phyloP scores from a whole-genome alignment of 1,284 basidiomycete species.

The Polyporus tsugae region DNA sequence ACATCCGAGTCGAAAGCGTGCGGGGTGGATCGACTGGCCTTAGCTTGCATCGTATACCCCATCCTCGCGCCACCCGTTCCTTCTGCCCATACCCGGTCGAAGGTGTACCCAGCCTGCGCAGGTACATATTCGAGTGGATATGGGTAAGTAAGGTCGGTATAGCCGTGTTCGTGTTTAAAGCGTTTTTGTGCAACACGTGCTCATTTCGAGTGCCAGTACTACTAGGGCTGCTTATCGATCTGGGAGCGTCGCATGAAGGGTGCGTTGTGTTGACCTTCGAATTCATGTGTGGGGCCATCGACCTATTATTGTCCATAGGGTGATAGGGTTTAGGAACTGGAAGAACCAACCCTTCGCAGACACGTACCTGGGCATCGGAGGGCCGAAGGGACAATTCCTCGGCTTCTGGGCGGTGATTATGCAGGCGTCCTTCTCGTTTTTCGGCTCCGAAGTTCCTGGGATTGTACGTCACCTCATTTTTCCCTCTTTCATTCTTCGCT shows the following conservation, averaged over 20 bases:
- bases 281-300: neutral
- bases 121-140: no score
- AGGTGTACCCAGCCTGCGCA: no score
- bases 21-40: no score
- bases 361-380: constrained; percentile 40
- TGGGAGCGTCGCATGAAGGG: constrained; percentile 36
- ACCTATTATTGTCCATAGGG: constrained; percentile 9
- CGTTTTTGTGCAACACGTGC: neutral
- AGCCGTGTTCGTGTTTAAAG: no score
- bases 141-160: no score
- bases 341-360: constrained; percentile 34
- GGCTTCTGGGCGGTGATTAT: constrained; percentile 58
- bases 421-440: constrained; percentile 46
- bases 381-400: constrained; percentile 49
- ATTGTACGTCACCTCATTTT: constrained; percentile 34
- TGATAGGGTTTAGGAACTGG: constrained; percentile 38
- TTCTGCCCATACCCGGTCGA: no score
- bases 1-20: no score
- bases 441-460: constrained; percentile 43
- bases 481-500: neutral
- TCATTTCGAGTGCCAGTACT: constrained; percentile 33
- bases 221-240: constrained; percentile 44
- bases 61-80: no score
- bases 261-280: constrained; percentile 7
- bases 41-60: no score